A percentile compares a stretch with the other conserved stretches of the same genome.
phyloP scores from a whole-genome alignment of 176 grass and related monocot genomes.

The Dendrocalamus sinicus region DNA sequence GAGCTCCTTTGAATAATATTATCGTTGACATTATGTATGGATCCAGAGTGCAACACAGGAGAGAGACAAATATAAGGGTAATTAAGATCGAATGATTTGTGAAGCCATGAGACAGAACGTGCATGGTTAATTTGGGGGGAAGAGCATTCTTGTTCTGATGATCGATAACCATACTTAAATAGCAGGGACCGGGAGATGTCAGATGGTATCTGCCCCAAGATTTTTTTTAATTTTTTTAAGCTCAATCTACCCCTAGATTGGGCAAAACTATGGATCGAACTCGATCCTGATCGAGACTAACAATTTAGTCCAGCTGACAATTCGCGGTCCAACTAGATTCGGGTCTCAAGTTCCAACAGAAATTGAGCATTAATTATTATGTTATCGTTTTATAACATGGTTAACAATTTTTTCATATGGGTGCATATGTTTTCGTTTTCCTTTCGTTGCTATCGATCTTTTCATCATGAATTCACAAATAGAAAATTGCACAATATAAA shows the following conservation, averaged over 20 bases:
- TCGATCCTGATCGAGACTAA: background rate
- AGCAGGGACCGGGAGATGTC: background rate
- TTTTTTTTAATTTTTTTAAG: no score
- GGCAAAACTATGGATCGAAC: background rate
- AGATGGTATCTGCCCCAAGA: background rate
- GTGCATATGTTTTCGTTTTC: background rate
- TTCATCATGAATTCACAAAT: background rate
- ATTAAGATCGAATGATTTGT: background rate
- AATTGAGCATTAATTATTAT: constrained; percentile 9
- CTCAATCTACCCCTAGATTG: constrained; percentile 10
- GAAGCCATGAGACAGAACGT: background rate
- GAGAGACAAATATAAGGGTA: background rate
- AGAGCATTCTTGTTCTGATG: background rate
- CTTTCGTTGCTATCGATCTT: background rate
- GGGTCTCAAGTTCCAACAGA: background rate
- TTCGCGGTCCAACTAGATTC: background rate
- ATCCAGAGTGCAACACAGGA: constrained; percentile 3
- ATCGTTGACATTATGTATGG: constrained; percentile 42
- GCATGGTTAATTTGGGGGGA: background rate
- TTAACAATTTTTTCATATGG: background rate
- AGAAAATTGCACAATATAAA: no score
- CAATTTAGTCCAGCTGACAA: background rate
- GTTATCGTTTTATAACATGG: background rate
- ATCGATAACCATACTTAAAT: no score
- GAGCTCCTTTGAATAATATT: constrained; percentile 20